phyloP scores from a whole-genome alignment of 73 alveolate genomes.

The Blepharisma japonicum region DNA sequence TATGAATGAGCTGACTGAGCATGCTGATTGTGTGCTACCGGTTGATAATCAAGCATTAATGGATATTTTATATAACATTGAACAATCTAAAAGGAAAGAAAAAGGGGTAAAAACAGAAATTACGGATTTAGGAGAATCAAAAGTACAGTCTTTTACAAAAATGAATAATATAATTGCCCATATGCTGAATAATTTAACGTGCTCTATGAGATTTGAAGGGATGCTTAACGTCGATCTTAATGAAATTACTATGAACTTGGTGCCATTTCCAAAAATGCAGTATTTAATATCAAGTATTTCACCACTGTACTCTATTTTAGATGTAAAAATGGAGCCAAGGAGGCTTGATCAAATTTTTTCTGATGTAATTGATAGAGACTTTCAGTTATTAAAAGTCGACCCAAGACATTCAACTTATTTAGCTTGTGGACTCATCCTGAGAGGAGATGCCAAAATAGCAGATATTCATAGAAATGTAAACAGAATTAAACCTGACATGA shows the following conservation, averaged over 20 bases:
- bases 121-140: slow-evolving; percentile 43
- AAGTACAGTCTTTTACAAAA: slow-evolving; percentile 87
- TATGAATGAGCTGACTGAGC: slow-evolving; percentile 86
- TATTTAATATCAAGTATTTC: slow-evolving; percentile 92
- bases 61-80: slow-evolving; percentile 84
- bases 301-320: slow-evolving; percentile 94
- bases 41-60: slow-evolving; percentile 92
- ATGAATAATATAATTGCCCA: slow-evolving; percentile 98
- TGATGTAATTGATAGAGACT: slow-evolving; percentile 89
- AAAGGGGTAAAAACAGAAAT: slow-evolving; percentile 43
- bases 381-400: slow-evolving; percentile 83
- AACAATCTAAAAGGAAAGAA: slow-evolving; percentile 34
- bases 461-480: slow-evolving; percentile 88
- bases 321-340: slow-evolving; percentile 93
- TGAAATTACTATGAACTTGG: slow-evolving; percentile 99
- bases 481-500: slow-evolving; percentile 75
- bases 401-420: slow-evolving; percentile 83
- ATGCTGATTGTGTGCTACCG: slow-evolving; percentile 72
- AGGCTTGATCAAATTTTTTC: slow-evolving; percentile 90
- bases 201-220: slow-evolving; percentile 99
- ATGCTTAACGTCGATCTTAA: slow-evolving; percentile 97
- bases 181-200: slow-evolving; percentile 95
- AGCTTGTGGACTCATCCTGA: slow-evolving; percentile 94
- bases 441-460: slow-evolving; percentile 96
- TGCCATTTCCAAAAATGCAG: slow-evolving; percentile 99